A percentile compares a stretch with the other conserved stretches of the same genome.
Evolutionary conservation across 768 basidiomycete species (phyloP).

Genomic region (Gautieria morchelliformis): DNA sequence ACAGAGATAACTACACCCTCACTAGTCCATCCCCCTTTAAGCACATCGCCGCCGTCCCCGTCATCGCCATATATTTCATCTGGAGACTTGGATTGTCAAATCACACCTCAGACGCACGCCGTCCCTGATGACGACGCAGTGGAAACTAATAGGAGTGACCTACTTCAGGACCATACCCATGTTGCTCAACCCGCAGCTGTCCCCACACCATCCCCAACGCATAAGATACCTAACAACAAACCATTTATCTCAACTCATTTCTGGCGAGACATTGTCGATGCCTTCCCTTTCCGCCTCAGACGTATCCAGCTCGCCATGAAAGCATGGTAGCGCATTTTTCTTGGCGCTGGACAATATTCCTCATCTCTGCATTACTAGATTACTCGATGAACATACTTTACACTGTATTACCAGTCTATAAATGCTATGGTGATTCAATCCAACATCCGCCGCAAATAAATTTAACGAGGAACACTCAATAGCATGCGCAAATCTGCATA

Average conservation of each 20-base stretch:
- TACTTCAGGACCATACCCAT: conserved; percentile 24
- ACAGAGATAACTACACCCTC: no score
- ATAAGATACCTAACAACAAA: not conserved
- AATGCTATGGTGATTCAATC: no score
- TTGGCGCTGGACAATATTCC: no score
- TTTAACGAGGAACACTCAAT: no score
- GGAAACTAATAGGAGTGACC: conserved; percentile 16
- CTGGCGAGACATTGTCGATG: not conserved
- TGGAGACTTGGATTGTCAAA: conserved; percentile 24
- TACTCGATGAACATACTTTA: not conserved
- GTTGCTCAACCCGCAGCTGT: not conserved
- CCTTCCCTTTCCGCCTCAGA: no score
- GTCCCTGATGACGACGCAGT: conserved; percentile 32
- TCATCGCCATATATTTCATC: not conserved
- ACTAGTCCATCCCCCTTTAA: not conserved
- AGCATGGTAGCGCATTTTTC: not conserved
- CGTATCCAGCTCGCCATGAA: no score
- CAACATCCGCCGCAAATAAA: no score
- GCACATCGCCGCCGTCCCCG: not conserved
- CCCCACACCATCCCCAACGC: not conserved
- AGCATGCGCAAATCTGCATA: no score
- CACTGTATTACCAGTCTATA: no score
- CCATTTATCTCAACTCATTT: not conserved
- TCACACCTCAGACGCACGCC: conserved; percentile 37
- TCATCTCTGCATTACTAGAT: no score